Conservation (phyloP, 208 protist genomes). For the Crithidia expoeki region DNA sequence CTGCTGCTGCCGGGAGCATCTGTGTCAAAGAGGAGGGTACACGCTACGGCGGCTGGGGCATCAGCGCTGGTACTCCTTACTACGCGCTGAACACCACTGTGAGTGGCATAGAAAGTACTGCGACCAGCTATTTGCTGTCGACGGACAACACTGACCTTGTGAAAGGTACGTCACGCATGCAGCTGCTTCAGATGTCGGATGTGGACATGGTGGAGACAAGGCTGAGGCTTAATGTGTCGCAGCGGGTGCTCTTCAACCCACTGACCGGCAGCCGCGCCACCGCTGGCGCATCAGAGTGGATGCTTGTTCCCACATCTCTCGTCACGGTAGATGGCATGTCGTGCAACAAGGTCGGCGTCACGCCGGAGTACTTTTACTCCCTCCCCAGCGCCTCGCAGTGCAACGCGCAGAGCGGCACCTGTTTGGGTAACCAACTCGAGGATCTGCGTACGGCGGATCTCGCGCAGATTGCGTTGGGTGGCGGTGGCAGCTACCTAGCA, state of each 20-base stretch:
- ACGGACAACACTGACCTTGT: constrained; percentile 10
- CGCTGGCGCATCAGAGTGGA: constrained; percentile 54
- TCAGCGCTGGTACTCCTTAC: constrained; percentile 23
- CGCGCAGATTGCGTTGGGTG: constrained; percentile 27
- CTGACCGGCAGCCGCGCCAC: constrained; percentile 6
- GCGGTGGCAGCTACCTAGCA: constrained; percentile 49
- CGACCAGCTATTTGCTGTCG: constrained; percentile 28
- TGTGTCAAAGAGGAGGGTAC: constrained; percentile 23
- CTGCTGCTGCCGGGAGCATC: constrained; percentile 18
- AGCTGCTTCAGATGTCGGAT: constrained; percentile 15
- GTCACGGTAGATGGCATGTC: constrained; percentile 54
- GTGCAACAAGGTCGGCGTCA: constrained; percentile 74
- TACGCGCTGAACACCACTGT: constrained; percentile 46
- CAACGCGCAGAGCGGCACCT: constrained; percentile 36
- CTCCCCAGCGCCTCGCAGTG: constrained; percentile 38
- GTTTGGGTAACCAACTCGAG: constrained; percentile 65
- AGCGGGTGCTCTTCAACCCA: constrained; percentile 56
- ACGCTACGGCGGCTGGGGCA: constrained; percentile 48
- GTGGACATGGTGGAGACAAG: not conserved
- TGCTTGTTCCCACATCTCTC: constrained; percentile 52
- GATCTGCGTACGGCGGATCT: constrained; percentile 53
- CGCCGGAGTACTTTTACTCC: constrained; percentile 50
- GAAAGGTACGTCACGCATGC: constrained; percentile 13
- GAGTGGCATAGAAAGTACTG: constrained; percentile 17
- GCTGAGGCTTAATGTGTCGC: constrained; percentile 23